Percentiles rank a stretch among this genome's conserved stretches.
phyloP scores from a whole-genome alignment of 768 basidiomycete genomes.

The Butyriboletus loyo region DNA sequence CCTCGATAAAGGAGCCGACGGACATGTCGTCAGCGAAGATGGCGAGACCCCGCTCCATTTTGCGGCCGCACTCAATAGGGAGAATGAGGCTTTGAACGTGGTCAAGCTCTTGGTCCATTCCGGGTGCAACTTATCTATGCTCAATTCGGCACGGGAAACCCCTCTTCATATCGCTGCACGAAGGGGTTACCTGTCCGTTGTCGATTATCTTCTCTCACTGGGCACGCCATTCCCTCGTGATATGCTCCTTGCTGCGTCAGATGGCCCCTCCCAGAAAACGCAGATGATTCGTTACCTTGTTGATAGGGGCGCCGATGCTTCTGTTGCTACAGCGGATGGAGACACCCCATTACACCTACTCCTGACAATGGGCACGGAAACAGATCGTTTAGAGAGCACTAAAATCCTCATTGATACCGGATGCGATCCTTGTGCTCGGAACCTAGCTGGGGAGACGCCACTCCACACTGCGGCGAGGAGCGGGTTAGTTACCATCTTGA shows the following conservation, averaged over 20 bases:
- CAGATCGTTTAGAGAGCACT: not conserved
- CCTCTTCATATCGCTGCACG: not conserved
- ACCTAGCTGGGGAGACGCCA: not conserved
- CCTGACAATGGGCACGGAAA: accelerated
- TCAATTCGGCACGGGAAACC: not conserved
- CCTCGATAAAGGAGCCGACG: not conserved
- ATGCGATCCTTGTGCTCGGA: not conserved
- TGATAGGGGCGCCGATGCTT: not conserved
- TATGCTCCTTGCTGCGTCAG: not conserved
- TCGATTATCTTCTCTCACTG: not conserved
- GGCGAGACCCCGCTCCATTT: not conserved
- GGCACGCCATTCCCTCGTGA: not conserved
- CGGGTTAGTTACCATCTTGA: not conserved
- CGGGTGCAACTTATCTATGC: not conserved
- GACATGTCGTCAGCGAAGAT: not conserved
- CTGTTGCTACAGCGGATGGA: not conserved
- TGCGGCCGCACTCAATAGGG: not conserved
- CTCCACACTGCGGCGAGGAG: not conserved
- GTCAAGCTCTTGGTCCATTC: not conserved
- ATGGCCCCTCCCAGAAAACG: accelerated
- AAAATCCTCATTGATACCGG: constrained; percentile 6
- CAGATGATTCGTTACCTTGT: not conserved
- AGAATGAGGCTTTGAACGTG: not conserved
- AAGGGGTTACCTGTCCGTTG: not conserved
- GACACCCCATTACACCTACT: not conserved